Evolutionary conservation across 2,329 filamentous ascomycete species (phyloP).

Genomic region (Talaromyces sp.): DNA sequence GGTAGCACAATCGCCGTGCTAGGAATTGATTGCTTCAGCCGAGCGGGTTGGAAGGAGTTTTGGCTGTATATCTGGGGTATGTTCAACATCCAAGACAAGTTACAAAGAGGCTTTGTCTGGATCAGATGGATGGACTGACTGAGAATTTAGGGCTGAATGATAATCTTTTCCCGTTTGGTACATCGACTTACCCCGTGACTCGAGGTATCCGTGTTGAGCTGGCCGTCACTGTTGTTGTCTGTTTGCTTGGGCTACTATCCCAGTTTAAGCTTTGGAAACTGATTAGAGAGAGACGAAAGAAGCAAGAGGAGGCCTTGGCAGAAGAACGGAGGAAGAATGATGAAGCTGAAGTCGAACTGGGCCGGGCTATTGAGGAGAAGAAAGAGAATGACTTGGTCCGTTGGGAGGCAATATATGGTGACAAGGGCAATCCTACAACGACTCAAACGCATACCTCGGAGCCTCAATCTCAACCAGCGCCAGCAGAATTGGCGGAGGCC

Average conservation of each 20-base stretch:
- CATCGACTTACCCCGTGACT: slow-evolving; percentile 77
- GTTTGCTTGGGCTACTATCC: slow-evolving; percentile 71
- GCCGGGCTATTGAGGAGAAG: slow-evolving; percentile 53
- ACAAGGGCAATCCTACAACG: slow-evolving; percentile 28
- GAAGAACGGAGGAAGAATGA: slow-evolving; percentile 55
- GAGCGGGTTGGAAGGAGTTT: slow-evolving; percentile 90
- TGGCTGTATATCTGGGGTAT: slow-evolving; percentile 87
- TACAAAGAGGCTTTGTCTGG: background rate
- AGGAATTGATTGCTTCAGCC: slow-evolving; percentile 85
- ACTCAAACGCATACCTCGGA: background rate
- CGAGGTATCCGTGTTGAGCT: slow-evolving; percentile 82
- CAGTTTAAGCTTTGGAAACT: slow-evolving; percentile 85
- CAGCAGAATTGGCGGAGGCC: slow-evolving; percentile 1
- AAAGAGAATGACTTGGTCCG: slow-evolving; percentile 45
- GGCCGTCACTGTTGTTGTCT: slow-evolving; percentile 71
- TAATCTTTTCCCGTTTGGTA: slow-evolving; percentile 71
- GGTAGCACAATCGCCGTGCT: slow-evolving; percentile 76
- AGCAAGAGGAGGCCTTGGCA: slow-evolving; percentile 45
- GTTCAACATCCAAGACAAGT: slow-evolving; percentile 20
- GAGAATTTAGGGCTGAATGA: slow-evolving; percentile 61
- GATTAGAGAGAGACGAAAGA: slow-evolving; percentile 54
- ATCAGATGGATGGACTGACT: background rate
- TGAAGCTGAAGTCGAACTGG: slow-evolving; percentile 66
- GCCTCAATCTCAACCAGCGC: background rate
- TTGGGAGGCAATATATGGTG: slow-evolving; percentile 77